Conservation (phyloP, 805 yeast genomes). For the Yarrowia sp. region DNA sequence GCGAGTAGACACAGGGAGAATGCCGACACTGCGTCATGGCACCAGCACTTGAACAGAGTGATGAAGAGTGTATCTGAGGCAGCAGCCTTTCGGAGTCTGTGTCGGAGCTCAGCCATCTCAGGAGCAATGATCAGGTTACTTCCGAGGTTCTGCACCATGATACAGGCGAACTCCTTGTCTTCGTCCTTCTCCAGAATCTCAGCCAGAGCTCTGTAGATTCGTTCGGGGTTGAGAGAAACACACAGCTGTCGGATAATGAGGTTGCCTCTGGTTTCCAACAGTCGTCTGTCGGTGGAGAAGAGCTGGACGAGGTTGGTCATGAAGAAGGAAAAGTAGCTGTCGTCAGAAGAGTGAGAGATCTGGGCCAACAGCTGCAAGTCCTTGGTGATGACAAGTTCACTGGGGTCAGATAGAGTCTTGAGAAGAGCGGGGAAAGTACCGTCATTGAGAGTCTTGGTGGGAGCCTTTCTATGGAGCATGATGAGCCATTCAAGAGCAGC, state of each 20-base stretch:
- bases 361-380: conserved; percentile 76
- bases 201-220: conserved; percentile 81
- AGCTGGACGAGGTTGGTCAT: conserved; percentile 72
- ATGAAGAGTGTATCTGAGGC: conserved; percentile 59
- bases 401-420: conserved; percentile 73
- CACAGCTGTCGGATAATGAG: conserved; percentile 85
- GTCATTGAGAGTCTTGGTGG: conserved; percentile 60
- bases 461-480: conserved; percentile 76
- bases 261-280: conserved; percentile 77
- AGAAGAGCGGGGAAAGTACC: conserved; percentile 78
- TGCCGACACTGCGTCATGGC: conserved; percentile 87
- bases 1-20: conserved; percentile 84
- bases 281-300: conserved; percentile 71
- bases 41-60: conserved; percentile 86
- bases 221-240: conserved; percentile 77
- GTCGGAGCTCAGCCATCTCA: conserved; percentile 74
- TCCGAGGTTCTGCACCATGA: conserved; percentile 85
- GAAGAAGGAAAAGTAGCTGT: conserved; percentile 75
- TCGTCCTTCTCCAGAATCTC: conserved; percentile 68
- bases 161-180: conserved; percentile 73
- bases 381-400: conserved; percentile 77
- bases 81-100: conserved; percentile 59
- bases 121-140: conserved; percentile 86
- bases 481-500: conserved; percentile 91
- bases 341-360: conserved; percentile 73